These are phyloP conservation scores for Panaeolus cyanescens DNA, from an alignment of 768 basidiomycete genomes.

Conservation along the genomic window DNA sequence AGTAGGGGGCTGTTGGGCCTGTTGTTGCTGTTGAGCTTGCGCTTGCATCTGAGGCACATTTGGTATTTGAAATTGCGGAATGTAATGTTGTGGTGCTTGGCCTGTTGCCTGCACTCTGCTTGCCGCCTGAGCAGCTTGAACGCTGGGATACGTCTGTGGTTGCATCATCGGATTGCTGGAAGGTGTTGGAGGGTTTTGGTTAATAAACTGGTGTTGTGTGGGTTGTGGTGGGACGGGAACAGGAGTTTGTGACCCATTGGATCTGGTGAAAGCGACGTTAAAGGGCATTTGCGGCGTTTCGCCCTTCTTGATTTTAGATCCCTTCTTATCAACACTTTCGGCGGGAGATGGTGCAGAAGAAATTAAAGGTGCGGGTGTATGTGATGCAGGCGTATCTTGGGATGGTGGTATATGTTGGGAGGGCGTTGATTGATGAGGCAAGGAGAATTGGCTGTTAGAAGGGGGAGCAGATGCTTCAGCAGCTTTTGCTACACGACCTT, in stretches of 20 bases:
- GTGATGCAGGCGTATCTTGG: slow-evolving; percentile 24
- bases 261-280: slow-evolving; percentile 24
- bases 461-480: slow-evolving; percentile 29
- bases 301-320: slow-evolving; percentile 19
- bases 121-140: slow-evolving; percentile 37
- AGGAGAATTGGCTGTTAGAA: slow-evolving; percentile 23
- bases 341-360: slow-evolving; percentile 29
- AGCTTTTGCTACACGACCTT: slow-evolving; percentile 21
- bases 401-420: slow-evolving; percentile 21
- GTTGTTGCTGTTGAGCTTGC: slow-evolving; percentile 13
- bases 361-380: slow-evolving; percentile 32
- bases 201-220: slow-evolving; percentile 33
- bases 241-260: slow-evolving; percentile 37
- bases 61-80: slow-evolving; percentile 16
- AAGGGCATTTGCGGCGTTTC: slow-evolving; percentile 28
- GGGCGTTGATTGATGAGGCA: slow-evolving; percentile 20
- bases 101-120: slow-evolving; percentile 36
- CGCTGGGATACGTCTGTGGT: slow-evolving; percentile 35
- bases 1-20: slow-evolving; percentile 13
- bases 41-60: slow-evolving; percentile 18
- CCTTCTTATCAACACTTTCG: slow-evolving; percentile 29
- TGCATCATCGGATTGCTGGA: slow-evolving; percentile 34
- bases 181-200: slow-evolving; percentile 31
- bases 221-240: slow-evolving; percentile 29
- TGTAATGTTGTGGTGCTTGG: slow-evolving; percentile 28